These are phyloP conservation scores for Drechslera avenae DNA, from an alignment of 2,329 filamentous ascomycete genomes.

Conservation along the genomic window DNA sequence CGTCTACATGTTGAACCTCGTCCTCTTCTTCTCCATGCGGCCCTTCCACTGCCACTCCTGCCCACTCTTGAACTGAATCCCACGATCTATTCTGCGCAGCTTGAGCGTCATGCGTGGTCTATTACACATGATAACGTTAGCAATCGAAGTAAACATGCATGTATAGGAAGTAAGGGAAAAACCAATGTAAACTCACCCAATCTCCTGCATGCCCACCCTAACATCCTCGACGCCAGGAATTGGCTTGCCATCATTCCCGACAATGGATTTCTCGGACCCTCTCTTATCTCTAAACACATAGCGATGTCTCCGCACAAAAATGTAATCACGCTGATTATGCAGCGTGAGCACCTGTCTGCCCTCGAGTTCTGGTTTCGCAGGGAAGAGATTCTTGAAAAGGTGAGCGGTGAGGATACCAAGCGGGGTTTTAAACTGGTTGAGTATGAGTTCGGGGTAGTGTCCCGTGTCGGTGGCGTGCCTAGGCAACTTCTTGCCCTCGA, in stretches of 20 bases:
- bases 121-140: too few relatives aligned
- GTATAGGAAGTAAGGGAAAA: conserved; percentile 51
- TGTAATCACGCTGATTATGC: conserved; percentile 95
- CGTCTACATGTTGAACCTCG: conserved; percentile 86
- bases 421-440: conserved; percentile 95
- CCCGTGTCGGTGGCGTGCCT: conserved; percentile 87
- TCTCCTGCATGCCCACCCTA: conserved; percentile 84
- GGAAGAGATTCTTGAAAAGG: conserved; percentile 80
- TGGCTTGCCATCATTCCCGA: conserved; percentile 79
- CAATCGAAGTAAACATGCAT: too few relatives aligned
- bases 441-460: conserved; percentile 85
- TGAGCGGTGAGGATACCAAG: conserved; percentile 84
- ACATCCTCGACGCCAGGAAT: conserved; percentile 86
- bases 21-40: conserved; percentile 90
- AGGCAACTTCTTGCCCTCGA: conserved; percentile 83
- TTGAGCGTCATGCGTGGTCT: conserved; percentile 74
- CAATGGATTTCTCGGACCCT: conserved; percentile 82
- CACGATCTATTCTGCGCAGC: conserved; percentile 87
- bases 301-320: conserved; percentile 87
- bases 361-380: conserved; percentile 78
- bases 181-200: conserved; percentile 64
- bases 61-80: conserved; percentile 75
- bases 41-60: conserved; percentile 97
- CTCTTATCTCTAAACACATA: conserved; percentile 93
- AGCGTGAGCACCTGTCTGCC: conserved; percentile 90